Conservation (phyloP, 345 rosid genomes). For the Gossypioides kirkii region DNA sequence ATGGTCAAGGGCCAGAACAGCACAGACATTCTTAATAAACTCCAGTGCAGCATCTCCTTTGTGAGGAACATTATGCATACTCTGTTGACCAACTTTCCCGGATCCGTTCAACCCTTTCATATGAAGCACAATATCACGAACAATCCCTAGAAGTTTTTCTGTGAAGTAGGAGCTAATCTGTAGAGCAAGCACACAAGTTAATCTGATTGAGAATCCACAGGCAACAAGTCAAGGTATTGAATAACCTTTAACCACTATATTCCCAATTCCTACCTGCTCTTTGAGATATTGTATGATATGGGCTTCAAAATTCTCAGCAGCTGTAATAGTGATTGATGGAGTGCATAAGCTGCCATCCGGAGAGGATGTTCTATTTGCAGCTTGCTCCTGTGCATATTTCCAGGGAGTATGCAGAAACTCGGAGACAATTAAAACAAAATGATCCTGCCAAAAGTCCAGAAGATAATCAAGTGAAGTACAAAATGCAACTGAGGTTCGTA, state of each 20-base stretch:
- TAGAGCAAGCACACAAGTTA: conserved; percentile 13
- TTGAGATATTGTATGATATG: conserved; percentile 58
- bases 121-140: conserved; percentile 56
- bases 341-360: conserved; percentile 49
- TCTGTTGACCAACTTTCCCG: conserved; percentile 22
- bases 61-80: conserved; percentile 21
- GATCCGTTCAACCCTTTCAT: conserved; percentile 42
- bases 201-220: conserved; percentile 4
- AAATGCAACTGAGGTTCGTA: not conserved
- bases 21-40: conserved; percentile 71
- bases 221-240: conserved; percentile 1
- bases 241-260: conserved; percentile 2
- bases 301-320: conserved; percentile 64
- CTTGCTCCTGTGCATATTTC: conserved; percentile 60
- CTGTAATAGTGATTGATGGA: conserved; percentile 56
- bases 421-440: conserved; percentile 71
- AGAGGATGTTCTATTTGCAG: conserved; percentile 35
- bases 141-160: conserved; percentile 59
- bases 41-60: conserved; percentile 67
- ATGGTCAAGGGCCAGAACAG: conserved; percentile 80
- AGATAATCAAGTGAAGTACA: conserved; percentile 6
- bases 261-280: conserved; percentile 48
- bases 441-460: conserved; percentile 55
- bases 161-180: conserved; percentile 72
- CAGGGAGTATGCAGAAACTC: conserved; percentile 86